phyloP scores from a whole-genome alignment of 164 flowering plant species.

The Euptelea pleiosperma region DNA sequence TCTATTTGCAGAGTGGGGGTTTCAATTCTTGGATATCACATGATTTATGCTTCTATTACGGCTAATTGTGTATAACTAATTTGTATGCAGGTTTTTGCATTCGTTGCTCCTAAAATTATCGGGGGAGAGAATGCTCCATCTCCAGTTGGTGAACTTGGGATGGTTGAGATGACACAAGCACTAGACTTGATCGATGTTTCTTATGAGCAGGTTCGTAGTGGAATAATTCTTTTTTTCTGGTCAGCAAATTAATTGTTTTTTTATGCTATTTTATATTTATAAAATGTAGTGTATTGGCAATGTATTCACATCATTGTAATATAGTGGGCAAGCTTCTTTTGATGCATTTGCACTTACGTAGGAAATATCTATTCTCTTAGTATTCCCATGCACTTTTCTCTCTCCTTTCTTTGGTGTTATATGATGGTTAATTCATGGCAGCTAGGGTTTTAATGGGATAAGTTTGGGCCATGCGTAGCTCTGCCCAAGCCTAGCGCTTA shows the following conservation, averaged over 20 bases:
- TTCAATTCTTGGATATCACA: not conserved
- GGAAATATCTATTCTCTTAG: too few relatives aligned
- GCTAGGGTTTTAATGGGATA: too few relatives aligned
- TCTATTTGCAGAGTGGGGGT: not conserved
- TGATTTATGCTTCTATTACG: constrained; percentile 4
- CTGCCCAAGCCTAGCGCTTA: too few relatives aligned
- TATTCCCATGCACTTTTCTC: too few relatives aligned
- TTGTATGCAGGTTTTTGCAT: constrained; percentile 74
- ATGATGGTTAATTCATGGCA: too few relatives aligned
- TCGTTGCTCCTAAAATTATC: constrained; percentile 96
- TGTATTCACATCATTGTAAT: too few relatives aligned
- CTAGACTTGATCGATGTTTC: constrained; percentile 66
- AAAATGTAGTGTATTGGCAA: not conserved
- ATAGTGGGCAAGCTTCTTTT: not conserved
- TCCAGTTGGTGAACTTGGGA: constrained; percentile 95
- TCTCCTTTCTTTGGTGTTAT: too few relatives aligned
- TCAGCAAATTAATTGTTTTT: not conserved
- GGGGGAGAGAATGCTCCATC: constrained; percentile 91
- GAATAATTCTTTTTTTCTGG: not conserved
- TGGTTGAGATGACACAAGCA: constrained; percentile 98
- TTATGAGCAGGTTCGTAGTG: constrained; percentile 78
- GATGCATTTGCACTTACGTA: not conserved
- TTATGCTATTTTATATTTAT: not conserved
- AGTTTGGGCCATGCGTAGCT: too few relatives aligned
- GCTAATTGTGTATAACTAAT: not conserved